phyloP scores from a whole-genome alignment of 2,329 filamentous ascomycete genomes.

The Phyllosticta citriasiana region DNA sequence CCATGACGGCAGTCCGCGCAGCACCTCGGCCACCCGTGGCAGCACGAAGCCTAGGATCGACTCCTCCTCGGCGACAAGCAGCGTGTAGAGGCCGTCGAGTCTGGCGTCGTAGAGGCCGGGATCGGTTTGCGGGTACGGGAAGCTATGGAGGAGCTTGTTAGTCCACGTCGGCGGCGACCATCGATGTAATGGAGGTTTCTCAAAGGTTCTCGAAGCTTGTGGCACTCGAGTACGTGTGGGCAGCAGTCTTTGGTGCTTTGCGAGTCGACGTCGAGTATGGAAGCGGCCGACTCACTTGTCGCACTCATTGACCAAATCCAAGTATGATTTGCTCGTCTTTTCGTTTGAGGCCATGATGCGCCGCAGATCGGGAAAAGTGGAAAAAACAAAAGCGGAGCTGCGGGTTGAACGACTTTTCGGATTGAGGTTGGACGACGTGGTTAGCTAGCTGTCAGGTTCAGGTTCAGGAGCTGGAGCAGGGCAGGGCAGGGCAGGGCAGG shows the following conservation, averaged over 20 bases:
- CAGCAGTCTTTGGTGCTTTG: neutral
- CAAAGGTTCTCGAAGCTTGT: neutral
- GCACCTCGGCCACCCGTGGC: constrained; percentile 49
- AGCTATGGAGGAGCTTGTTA: constrained; percentile 41
- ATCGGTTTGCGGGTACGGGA: constrained; percentile 61
- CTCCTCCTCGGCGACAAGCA: constrained; percentile 57
- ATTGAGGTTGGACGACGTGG: neutral
- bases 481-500: neutral
- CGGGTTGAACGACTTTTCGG: neutral
- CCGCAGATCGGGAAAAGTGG: neutral
- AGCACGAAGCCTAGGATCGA: constrained; percentile 50
- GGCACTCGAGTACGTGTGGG: neutral
- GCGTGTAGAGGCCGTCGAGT: constrained; percentile 46
- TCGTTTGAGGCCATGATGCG: neutral
- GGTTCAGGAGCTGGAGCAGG: neutral
- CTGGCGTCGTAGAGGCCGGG: constrained; percentile 46
- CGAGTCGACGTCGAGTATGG: neutral
- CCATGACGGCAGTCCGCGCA: constrained; percentile 50
- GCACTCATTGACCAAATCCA: constrained; percentile 48
- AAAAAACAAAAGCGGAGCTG: neutral
- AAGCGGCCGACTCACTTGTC: constrained; percentile 34
- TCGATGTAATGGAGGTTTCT: neutral
- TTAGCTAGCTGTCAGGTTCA: neutral
- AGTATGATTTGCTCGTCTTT: constrained; percentile 33
- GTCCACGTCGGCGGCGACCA: neutral